Percentiles rank a stretch among this genome's conserved stretches.
Conservation (phyloP, 441 rosid species). For the Pelargonium exstipulatum region DNA sequence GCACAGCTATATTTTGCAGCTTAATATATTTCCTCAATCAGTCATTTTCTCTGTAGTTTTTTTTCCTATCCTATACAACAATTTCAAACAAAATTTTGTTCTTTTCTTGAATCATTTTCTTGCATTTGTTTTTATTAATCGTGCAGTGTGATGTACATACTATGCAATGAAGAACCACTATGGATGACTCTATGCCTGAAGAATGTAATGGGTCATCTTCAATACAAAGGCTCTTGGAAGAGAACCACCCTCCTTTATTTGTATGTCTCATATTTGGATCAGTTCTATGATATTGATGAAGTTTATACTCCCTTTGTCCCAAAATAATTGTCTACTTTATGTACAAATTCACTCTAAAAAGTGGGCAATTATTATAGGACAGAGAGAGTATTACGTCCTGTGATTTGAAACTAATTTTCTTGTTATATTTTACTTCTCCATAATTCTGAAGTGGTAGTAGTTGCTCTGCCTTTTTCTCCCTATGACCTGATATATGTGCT, state of each 20-base stretch:
- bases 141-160: constrained; percentile 73
- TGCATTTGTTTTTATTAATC: neutral
- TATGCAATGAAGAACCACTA: constrained; percentile 86
- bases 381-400: no score
- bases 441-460: neutral
- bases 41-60: neutral
- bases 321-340: no score
- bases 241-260: constrained; percentile 50
- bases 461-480: neutral
- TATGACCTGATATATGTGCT: neutral
- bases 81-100: neutral
- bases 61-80: neutral
- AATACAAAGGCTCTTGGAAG: constrained; percentile 85
- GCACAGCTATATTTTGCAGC: neutral
- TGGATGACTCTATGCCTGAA: constrained; percentile 82
- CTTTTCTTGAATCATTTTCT: neutral
- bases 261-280: constrained; percentile 33
- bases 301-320: neutral
- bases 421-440: neutral
- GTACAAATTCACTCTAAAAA: no score
- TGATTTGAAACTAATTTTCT: neutral
- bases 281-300: neutral
- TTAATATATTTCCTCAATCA: neutral
- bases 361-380: no score
- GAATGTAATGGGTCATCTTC: constrained; percentile 43